Evolutionary conservation across 2,329 filamentous ascomycete species (phyloP), one percentile per base, ranked within the genome.

Genomic region (Fusarium siculi): DNA sequence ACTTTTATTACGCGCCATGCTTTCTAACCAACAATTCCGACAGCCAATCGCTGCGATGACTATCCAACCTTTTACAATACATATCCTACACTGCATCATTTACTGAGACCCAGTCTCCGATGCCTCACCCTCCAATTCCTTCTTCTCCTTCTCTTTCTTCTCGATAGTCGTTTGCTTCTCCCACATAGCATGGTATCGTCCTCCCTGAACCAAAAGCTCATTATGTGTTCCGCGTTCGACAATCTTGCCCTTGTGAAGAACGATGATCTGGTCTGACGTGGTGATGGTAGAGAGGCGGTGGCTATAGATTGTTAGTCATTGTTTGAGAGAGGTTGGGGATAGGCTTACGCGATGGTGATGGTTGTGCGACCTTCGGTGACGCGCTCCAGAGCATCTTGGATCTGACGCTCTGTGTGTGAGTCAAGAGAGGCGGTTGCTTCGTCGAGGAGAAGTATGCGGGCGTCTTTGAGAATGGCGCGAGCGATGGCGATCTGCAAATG

Each of bases 361-460:
- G 86, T 88, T 1, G 87, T 88, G 42, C 87, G 82, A 5, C 86
- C 86, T 9, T 81, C 79, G 21, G 83, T 86, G 11, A 88, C 81
- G 32, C 81, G 82, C 68, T 84, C 82, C 30, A 88, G 85, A 10
- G 86, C 86, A 55, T 86, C 83, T 75, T 90, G 89, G 42, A 91
- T 90, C 60, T 87, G 84, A 39, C 85, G 84, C 75, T 91, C 88
- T 2, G 88, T 90, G 32, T 89, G 86, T 1, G 89, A 88, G 59
- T 93, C 89, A 28, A 94, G 86, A 6, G 92, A 91, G 2, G 90
- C 92, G 7, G 93, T 93, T 0, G 92, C 90, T 79, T 94, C 92
- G 74, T 94, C 92, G 0, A 94, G 84, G 65, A 94, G 87, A 32
- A 94, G 86, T 60, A 94, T 89, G 57, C 90, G 90, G 0, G 92